phyloP scores from a whole-genome alignment of 2,329 filamentous ascomycete species.

The Pseudocercospora fijiensis region DNA sequence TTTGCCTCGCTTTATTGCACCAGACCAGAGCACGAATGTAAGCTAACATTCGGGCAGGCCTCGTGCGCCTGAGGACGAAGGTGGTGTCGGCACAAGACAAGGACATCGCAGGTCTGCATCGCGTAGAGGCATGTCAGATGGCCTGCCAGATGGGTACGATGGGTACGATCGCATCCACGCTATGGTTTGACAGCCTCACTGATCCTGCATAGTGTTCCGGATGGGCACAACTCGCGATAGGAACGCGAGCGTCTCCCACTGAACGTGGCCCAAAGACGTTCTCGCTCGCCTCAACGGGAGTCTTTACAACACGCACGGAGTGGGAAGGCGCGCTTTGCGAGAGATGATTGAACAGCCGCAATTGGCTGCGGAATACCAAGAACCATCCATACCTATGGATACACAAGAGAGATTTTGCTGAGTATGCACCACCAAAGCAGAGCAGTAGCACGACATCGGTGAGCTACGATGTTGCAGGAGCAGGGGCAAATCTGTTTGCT shows the following conservation, averaged over 20 bases:
- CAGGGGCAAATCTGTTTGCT: background rate
- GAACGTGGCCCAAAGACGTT: background rate
- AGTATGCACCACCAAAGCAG: background rate
- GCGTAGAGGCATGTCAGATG: background rate
- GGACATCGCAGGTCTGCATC: background rate
- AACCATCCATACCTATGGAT: background rate
- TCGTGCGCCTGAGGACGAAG: background rate
- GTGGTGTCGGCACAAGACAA: background rate
- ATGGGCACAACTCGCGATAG: slow-evolving; percentile 13
- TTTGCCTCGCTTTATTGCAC: slow-evolving; percentile 1
- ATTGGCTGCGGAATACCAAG: background rate
- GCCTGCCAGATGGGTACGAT: slow-evolving; percentile 8
- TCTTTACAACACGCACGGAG: background rate
- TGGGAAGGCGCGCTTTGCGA: slow-evolving; percentile 3
- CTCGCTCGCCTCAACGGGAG: slow-evolving; percentile 4
- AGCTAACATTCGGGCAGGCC: background rate
- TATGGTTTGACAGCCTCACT: too few relatives aligned
- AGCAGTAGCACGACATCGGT: background rate
- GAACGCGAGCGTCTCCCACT: background rate
- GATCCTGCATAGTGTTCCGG: background rate
- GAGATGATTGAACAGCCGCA: background rate
- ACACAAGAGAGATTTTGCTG: background rate
- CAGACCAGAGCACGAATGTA: background rate
- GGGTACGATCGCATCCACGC: too few relatives aligned
- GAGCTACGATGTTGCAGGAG: background rate